These are phyloP conservation scores for Lasiodiplodia hormozganensis DNA, from an alignment of 2,329 filamentous ascomycete genomes.

Conservation along the genomic window DNA sequence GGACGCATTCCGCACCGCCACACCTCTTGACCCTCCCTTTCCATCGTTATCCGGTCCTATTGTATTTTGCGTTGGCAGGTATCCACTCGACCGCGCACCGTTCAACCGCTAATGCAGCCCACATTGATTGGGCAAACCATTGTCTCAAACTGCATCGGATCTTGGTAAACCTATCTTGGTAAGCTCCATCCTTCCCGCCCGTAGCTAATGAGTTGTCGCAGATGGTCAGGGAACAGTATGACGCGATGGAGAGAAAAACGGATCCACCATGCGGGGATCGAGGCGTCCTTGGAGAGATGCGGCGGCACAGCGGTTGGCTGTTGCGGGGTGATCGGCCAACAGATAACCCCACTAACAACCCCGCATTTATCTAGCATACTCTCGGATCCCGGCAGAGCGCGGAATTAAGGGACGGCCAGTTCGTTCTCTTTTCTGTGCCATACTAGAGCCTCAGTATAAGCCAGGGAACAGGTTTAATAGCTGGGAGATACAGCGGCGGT, in stretches of 20 bases:
- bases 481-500: background rate
- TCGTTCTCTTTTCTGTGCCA: background rate
- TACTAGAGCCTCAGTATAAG: background rate
- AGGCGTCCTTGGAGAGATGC: too few relatives aligned
- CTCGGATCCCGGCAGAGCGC: background rate
- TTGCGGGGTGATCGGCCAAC: background rate
- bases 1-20: background rate
- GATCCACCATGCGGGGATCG: background rate
- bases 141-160: background rate
- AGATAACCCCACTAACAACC: background rate
- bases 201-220: background rate
- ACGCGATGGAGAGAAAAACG: background rate
- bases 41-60: background rate
- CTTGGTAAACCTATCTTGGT: background rate
- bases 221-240: background rate
- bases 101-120: background rate
- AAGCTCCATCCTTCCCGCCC: background rate
- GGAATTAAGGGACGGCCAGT: background rate
- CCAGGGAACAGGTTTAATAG: background rate
- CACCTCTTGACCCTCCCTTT: background rate
- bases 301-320: background rate
- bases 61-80: background rate
- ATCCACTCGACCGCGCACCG: background rate
- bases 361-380: background rate
- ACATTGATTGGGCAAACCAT: background rate